A percentile compares a stretch with the other conserved stretches of the same genome.
These are phyloP conservation scores for Trichoderma sp. DNA, from an alignment of 2,329 filamentous ascomycete genomes.

Conservation along the genomic window DNA sequence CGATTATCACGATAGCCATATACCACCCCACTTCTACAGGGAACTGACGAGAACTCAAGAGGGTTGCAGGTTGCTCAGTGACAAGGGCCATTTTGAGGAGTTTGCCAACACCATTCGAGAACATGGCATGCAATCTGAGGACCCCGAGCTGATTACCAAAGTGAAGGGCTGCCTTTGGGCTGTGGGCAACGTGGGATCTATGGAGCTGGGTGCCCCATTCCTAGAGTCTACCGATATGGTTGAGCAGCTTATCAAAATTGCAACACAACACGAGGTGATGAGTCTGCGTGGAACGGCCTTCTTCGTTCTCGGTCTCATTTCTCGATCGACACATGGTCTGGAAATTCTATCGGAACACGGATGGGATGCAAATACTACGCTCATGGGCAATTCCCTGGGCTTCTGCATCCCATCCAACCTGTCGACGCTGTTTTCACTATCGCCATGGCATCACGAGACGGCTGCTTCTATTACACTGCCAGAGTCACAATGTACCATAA, in stretches of 20 bases:
- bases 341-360: constrained; percentile 86
- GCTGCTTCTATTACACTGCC: constrained; percentile 48
- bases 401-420: constrained; percentile 83
- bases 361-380: constrained; percentile 89
- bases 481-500: constrained; percentile 53
- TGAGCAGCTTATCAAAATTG: constrained; percentile 81
- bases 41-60: constrained; percentile 91
- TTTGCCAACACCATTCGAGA: constrained; percentile 88
- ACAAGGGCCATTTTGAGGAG: constrained; percentile 95
- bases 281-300: constrained; percentile 93
- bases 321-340: constrained; percentile 84
- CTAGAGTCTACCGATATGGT: constrained; percentile 88
- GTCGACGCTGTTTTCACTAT: constrained; percentile 71
- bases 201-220: constrained; percentile 95
- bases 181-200: constrained; percentile 94
- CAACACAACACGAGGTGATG: constrained; percentile 84
- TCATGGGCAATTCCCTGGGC: constrained; percentile 77
- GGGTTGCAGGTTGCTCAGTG: constrained; percentile 82
- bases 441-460: constrained; percentile 56
- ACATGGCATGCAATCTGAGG: constrained; percentile 79
- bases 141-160: constrained; percentile 81
- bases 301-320: constrained; percentile 91
- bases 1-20: constrained; percentile 61
- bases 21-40: constrained; percentile 97
- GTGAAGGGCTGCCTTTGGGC: constrained; percentile 98